Conservation (phyloP, 352 stramenopile species). For the Plasmopara viticola region DNA sequence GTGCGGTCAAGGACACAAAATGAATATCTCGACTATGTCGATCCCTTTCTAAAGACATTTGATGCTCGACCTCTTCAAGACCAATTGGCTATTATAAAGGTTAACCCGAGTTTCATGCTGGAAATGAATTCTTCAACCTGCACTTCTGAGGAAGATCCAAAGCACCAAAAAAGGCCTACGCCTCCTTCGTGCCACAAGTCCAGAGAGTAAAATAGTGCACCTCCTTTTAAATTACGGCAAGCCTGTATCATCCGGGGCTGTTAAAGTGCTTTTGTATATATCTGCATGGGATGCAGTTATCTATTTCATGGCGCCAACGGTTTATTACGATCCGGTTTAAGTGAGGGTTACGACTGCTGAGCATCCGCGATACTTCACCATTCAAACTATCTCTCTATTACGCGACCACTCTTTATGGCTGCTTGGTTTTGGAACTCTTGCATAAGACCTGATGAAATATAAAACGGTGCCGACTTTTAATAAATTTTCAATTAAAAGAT, state of each 20-base stretch:
- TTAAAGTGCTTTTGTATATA: background rate
- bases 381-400: background rate
- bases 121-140: background rate
- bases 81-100: slow-evolving; percentile 1
- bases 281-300: slow-evolving; percentile 1
- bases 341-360: background rate
- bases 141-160: background rate
- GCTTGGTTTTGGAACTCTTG: slow-evolving; percentile 1
- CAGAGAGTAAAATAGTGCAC: background rate
- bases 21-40: background rate
- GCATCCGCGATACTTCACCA: slow-evolving; percentile 2
- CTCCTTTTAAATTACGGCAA: background rate
- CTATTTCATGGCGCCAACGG: slow-evolving; percentile 6
- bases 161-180: background rate
- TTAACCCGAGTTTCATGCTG: background rate
- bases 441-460: background rate
- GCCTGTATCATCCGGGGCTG: background rate
- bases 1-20: background rate
- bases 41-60: background rate
- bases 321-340: slow-evolving; percentile 7
- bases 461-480: background rate
- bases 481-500: background rate
- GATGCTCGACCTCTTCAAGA: background rate
- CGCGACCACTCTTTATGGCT: background rate
- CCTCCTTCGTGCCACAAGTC: background rate